Base-by-base conservation (phyloP, 2,329 filamentous ascomycete species). In the Aspergillus novoparasiticus region DNA sequence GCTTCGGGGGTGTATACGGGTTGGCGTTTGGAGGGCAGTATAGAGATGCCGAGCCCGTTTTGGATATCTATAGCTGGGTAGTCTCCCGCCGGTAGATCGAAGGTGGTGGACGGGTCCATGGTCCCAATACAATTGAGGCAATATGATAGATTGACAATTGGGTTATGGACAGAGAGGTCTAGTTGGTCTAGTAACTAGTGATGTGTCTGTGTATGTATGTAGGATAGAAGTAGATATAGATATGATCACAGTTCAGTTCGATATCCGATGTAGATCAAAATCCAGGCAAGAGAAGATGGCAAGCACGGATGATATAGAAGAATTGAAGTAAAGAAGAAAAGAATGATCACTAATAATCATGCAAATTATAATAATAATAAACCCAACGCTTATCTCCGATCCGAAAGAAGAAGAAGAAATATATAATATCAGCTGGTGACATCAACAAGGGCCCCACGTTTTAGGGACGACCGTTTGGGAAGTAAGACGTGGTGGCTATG, bases 401-500 rank as follows among this genome's bases (percentile, higher is more conserved):
- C n/a, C 32, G 32, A 36, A 11, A 50, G 26, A 28, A 10, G 23
- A 30, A 50, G 26, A 30, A 50, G 26, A 50, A 28, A 50, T 28
- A 50, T 30, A 50, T 30, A 26, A 36, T 23, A 54, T 54, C 32
- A 55, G 32, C 32, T 11, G 36, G 51, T 55, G 51, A 55, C 32
- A 55, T 55, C 51, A 55, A 55, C 51, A 21, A 11, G 43, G 43
- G 51, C 32, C 12, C 28, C 48, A 51, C 48, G 48, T 51, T 51
- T 19, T 51, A 21, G 26, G 19, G 28, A 34, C 4, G 12, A 39
- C 51, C 32, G 32, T 36, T 55, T 39, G 9, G 51, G 21, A 14
- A 32, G 51, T 55, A 55, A 55, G 51, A 55, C 51, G 51, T 55
- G 51, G 51, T 55, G 51, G 51, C 51, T 55, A 55, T 55, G 51